A percentile compares a stretch with the other conserved stretches of the same genome.
phyloP scores from a whole-genome alignment of 371 early-diverging fungal species.

The Mortierella sp. region DNA sequence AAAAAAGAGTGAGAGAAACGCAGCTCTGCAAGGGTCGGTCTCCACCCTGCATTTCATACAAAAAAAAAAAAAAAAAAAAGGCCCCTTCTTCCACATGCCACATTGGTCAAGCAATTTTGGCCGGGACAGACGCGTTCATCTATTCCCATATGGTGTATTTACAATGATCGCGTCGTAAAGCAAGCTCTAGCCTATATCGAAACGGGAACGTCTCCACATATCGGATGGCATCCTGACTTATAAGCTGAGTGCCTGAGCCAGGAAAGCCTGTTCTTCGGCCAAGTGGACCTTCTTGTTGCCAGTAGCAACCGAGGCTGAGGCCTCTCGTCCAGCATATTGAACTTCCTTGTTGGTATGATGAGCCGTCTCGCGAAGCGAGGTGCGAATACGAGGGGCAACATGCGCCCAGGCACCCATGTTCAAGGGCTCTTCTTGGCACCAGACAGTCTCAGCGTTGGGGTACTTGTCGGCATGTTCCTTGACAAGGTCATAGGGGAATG shows the following conservation, averaged over 20 bases:
- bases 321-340: constrained; percentile 91
- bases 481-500: constrained; percentile 95
- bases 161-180: not conserved
- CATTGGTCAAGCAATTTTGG: no score
- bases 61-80: no score
- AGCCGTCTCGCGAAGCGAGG: constrained; percentile 77
- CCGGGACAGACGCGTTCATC: no score
- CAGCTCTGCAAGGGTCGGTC: no score
- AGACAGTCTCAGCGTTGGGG: constrained; percentile 88
- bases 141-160: no score
- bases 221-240: constrained; percentile 71
- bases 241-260: constrained; percentile 88
- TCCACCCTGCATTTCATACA: no score
- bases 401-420: constrained; percentile 94
- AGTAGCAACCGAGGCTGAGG: constrained; percentile 94
- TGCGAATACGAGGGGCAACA: constrained; percentile 88
- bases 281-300: constrained; percentile 97
- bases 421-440: constrained; percentile 97
- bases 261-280: constrained; percentile 88
- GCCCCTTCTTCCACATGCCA: no score
- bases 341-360: constrained; percentile 76
- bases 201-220: constrained; percentile 75
- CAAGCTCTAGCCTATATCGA: constrained; percentile 42
- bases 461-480: constrained; percentile 89
- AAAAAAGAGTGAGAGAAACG: no score